Base-by-base conservation (phyloP, 2,329 filamentous ascomycete genomes). In the Epichloe baconii region DNA sequence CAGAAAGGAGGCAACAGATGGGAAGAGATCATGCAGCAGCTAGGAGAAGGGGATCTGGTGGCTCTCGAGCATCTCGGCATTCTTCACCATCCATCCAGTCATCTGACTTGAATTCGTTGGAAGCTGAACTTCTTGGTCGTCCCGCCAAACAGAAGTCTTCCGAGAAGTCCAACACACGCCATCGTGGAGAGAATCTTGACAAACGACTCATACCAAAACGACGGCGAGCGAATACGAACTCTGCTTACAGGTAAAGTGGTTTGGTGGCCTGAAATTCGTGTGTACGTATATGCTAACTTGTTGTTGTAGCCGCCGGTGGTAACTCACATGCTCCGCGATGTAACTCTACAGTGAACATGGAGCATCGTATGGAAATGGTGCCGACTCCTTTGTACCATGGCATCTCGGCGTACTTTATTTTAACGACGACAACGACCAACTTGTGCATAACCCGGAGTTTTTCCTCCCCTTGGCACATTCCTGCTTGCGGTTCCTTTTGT, bases 101-200 rank as follows among this genome's bases (percentile, higher is more conserved):
- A 2, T 69, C 67, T 10, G 67, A 68, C 7, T 55, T 70, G 42
- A 66, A 67, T 51, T 69, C 65, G 6, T 54, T 70, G 10, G 67
- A 70, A 53, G 67, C 67, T 2, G 67, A 69, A 49, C 62, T 70
- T 2, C 55, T 70, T 1, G 67, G 67, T 36, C 59, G 62, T 11
- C 58, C 67, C 12, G 53, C 55, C 5, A 68, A 65, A 53, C 57
- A 60, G 15, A 65, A 61, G 51, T 61, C 60, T 12, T 55, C 60
- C 0, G 59, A 62, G 19, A 61, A 61, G 36, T 52, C 55, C 5
- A 53, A 51, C 19, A 51, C 54, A 41, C 62, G 58, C 6, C 55
- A 55, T 37, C 53, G 57, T 6, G 55, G 56, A 10, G 57, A 59
- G 38, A 52, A 52, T 15, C 54, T 10, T n/a, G 37, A 56, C 11